Percentiles rank a stretch among this genome's conserved stretches.
Evolutionary conservation across 352 stramenopile genomes (phyloP).

Genomic region (Phytophthora gonapodyides): DNA sequence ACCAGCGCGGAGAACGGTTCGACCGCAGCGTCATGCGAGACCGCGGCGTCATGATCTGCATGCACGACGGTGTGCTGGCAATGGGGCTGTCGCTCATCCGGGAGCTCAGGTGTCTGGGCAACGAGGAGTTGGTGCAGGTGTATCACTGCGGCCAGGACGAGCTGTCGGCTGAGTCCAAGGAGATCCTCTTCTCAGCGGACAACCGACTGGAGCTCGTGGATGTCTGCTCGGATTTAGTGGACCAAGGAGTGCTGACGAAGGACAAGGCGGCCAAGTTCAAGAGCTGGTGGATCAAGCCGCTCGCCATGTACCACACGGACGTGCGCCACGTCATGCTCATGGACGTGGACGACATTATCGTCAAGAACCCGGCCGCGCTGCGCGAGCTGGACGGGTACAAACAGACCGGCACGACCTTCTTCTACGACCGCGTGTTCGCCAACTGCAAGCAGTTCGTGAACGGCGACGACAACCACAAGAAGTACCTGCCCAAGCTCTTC

Average conservation of each 20-base stretch:
- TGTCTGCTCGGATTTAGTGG: constrained; percentile 38
- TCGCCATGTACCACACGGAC: constrained; percentile 30
- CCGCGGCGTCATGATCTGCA: constrained; percentile 37
- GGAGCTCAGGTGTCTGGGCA: constrained; percentile 29
- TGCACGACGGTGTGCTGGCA: constrained; percentile 35
- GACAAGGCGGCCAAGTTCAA: constrained; percentile 26
- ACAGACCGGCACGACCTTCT: constrained; percentile 25
- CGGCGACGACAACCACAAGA: constrained; percentile 31
- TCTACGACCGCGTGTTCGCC: constrained; percentile 55
- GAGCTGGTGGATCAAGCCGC: constrained; percentile 48
- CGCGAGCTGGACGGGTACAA: constrained; percentile 22
- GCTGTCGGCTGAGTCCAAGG: constrained; percentile 24
- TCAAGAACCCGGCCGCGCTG: constrained; percentile 21
- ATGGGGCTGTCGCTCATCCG: constrained; percentile 28
- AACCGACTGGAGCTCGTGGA: constrained; percentile 44
- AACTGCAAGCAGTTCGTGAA: constrained; percentile 49
- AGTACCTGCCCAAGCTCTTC: constrained; percentile 48
- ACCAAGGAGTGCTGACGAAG: constrained; percentile 11
- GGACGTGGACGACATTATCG: constrained; percentile 33
- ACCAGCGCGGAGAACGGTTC: constrained; percentile 28
- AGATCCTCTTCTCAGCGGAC: constrained; percentile 27
- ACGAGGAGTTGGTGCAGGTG: constrained; percentile 27
- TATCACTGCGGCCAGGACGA: constrained; percentile 39
- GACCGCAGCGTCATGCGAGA: constrained; percentile 26
- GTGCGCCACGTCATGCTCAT: constrained; percentile 27